Evolutionary conservation across 768 basidiomycete genomes (phyloP).

Genomic region (Rhizopogon vulgaris): DNA sequence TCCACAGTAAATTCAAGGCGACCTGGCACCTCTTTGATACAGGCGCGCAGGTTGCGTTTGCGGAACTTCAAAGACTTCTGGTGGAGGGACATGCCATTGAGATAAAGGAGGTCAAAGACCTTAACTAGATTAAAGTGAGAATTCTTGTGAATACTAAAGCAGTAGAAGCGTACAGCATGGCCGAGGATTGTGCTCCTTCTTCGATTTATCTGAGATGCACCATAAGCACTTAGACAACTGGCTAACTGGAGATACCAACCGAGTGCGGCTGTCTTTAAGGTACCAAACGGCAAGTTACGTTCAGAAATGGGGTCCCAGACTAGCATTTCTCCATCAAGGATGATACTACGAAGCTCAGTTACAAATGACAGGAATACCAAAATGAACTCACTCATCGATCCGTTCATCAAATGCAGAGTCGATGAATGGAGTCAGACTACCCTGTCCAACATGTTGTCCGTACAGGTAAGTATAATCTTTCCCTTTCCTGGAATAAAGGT

Average conservation of each 20-base stretch:
- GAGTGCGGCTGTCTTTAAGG: conserved; percentile 85
- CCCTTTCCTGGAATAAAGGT: conserved; percentile 55
- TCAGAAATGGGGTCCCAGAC: conserved; percentile 93
- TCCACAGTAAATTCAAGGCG: conserved; percentile 76
- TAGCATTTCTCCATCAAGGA: conserved; percentile 97
- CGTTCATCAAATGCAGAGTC: conserved; percentile 67
- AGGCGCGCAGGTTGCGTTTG: conserved; percentile 68
- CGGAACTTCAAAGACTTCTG: conserved; percentile 67
- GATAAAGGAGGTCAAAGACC: conserved; percentile 88
- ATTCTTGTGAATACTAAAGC: conserved; percentile 21
- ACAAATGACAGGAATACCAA: background rate
- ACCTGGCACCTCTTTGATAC: conserved; percentile 64
- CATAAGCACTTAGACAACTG: background rate
- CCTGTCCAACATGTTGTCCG: conserved; percentile 74
- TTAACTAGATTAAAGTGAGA: conserved; percentile 61
- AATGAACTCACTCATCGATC: conserved; percentile 66
- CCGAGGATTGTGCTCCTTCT: conserved; percentile 66
- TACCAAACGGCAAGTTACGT: conserved; percentile 88
- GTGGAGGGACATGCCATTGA: conserved; percentile 78
- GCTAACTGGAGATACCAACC: conserved; percentile 37
- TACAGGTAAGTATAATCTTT: conserved; percentile 91
- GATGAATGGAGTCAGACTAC: conserved; percentile 87
- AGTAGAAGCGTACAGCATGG: conserved; percentile 68
- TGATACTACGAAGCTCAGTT: conserved; percentile 50
- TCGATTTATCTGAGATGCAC: conserved; percentile 51